A percentile compares a stretch with the other conserved stretches of the same genome.
Conservation (phyloP, 805 yeast species). For the Priceomyces carsonii region DNA sequence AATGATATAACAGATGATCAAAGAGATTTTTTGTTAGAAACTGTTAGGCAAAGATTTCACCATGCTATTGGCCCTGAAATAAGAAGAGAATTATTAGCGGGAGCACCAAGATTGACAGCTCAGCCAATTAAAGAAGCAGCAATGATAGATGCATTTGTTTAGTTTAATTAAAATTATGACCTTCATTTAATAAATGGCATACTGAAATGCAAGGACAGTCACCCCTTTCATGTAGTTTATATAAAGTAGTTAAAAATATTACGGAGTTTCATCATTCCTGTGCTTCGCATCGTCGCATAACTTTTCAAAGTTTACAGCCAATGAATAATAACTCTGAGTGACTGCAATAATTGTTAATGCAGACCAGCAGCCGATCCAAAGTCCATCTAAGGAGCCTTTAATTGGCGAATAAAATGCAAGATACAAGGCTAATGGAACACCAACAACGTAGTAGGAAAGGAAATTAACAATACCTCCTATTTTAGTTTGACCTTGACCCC, state of each 20-base stretch:
- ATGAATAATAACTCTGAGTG: constrained; percentile 41
- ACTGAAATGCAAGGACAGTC: not conserved
- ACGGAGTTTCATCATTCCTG: constrained; percentile 1
- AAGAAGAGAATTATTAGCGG: constrained; percentile 89
- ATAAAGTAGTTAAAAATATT: no score
- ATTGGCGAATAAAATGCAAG: constrained; percentile 51
- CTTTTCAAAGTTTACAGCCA: constrained; percentile 36
- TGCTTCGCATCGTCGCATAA: constrained; percentile 26
- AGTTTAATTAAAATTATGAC: no score
- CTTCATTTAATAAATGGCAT: constrained; percentile 1
- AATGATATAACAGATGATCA: constrained; percentile 99
- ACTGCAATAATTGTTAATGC: constrained; percentile 52
- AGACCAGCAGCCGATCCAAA: constrained; percentile 62
- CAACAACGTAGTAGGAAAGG: constrained; percentile 59
- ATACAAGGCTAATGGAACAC: constrained; percentile 59
- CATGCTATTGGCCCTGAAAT: constrained; percentile 90
- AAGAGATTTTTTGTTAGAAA: constrained; percentile 89
- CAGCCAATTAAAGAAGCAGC: constrained; percentile 30
- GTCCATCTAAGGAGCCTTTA: constrained; percentile 54
- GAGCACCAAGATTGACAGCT: constrained; percentile 58
- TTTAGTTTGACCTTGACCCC: constrained; percentile 77
- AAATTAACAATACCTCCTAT: constrained; percentile 62
- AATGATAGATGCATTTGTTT: constrained; percentile 43
- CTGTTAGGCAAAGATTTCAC: constrained; percentile 87
- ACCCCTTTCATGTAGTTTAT: no score